Evolutionary conservation across 176 grass and related monocot species (phyloP), one percentile per base, ranked within the genome.

Genomic region (Panicum miliaceum): DNA sequence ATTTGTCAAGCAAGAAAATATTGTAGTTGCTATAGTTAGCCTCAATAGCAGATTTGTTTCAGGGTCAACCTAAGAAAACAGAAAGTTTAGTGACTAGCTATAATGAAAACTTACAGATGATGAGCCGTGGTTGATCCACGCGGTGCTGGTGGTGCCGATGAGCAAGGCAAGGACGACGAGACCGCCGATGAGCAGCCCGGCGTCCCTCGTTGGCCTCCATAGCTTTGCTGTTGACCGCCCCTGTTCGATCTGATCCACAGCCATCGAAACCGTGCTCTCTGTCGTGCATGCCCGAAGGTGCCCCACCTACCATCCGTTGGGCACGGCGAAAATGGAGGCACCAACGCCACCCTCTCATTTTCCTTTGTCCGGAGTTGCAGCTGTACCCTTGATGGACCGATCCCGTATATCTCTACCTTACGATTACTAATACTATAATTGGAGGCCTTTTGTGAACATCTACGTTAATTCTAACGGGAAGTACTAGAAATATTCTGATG

Each of bases 141-240:
- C 8, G 41, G 34, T 75, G 73, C 10, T 38, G 11, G 50, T 57
- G 51, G 37, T 12, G 35, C 59, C 52, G 62, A 85, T 27, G 22
- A 77, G 12, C 61, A 77, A 52, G 62, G 74, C 73, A 19, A 85
- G 16, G 13, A 85, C 5, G 15, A 85, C 8, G 2, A 85, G 63
- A 19, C 47, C 51, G 27, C 38, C 63, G 51, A 68, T 54, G 63
- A 70, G 34, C 32, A 85, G 0, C 14, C 63, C 83, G 16, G 68
- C 36, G 41, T 64, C 83, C 27, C 18, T 57, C 66, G 57, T 77
- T 6, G 61, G 45, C 70, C 25, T 4, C n/a, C 45, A 8, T 47
- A 25, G 40, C 22, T 70, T 25, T 14, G 5, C 22, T 5, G 19
- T n/a, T 69, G 66, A 23, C 20, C 14, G 37, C 66, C 20, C 35